Evolutionary conservation across 1,139 yeast genomes (phyloP).

Genomic region (Geotrichum cucujoidarum): DNA sequence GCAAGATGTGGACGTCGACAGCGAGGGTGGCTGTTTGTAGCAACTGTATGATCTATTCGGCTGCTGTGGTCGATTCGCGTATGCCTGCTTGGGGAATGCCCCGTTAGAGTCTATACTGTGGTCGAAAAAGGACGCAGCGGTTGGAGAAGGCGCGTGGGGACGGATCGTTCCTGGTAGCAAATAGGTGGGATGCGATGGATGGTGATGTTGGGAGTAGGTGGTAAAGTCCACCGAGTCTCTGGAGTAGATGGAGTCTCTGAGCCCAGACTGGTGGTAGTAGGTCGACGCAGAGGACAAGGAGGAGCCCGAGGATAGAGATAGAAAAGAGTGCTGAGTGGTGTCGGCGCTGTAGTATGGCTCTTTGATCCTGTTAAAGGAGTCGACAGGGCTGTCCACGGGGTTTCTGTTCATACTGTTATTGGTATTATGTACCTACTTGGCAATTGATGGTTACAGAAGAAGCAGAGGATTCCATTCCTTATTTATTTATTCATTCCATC

Average conservation of each 20-base stretch:
- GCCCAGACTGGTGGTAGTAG: background rate
- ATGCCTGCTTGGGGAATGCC: background rate
- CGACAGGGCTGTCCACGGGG: background rate
- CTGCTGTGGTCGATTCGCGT: background rate
- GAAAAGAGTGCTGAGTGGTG: constrained; percentile 1
- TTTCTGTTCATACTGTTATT: no score
- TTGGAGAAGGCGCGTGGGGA: background rate
- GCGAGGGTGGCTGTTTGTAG: background rate
- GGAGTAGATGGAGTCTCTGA: background rate
- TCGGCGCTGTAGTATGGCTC: background rate
- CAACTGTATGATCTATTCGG: background rate
- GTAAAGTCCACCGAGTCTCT: constrained; percentile 1
- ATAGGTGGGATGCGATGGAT: background rate
- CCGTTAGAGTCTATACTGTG: no score
- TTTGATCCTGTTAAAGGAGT: background rate
- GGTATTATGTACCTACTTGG: no score
- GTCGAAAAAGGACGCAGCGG: no score
- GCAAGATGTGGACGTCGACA: background rate
- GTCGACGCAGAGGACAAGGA: background rate
- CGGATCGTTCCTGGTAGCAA: background rate
- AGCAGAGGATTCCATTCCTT: no score
- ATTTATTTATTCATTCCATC: no score
- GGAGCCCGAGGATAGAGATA: background rate
- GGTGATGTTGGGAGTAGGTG: background rate
- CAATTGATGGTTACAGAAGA: background rate